Conservation (phyloP, 768 basidiomycete genomes). For the Leccinellum rugosiceps region DNA sequence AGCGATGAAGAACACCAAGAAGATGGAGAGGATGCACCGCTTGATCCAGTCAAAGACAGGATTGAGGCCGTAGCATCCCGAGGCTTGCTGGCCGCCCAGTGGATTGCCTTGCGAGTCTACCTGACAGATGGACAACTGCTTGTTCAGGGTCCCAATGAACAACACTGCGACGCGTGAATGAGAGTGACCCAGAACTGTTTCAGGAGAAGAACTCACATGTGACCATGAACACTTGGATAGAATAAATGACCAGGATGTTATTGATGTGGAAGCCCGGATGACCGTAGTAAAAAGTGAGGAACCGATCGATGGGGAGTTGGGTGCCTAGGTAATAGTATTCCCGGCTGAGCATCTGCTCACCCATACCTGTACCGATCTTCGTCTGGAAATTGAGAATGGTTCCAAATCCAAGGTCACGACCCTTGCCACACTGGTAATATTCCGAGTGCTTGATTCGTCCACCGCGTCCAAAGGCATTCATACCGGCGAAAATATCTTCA, state of each 20-base stretch:
- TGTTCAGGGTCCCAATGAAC: conserved; percentile 95
- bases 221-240: conserved; percentile 97
- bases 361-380: conserved; percentile 99
- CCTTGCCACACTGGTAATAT: conserved; percentile 99
- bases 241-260: conserved; percentile 98
- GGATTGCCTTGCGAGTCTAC: conserved; percentile 79
- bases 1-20: conserved; percentile 98
- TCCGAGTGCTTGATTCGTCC: conserved; percentile 99
- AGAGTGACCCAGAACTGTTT: neutral
- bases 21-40: conserved; percentile 94
- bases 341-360: conserved; percentile 98
- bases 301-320: conserved; percentile 95
- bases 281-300: conserved; percentile 99
- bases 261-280: conserved; percentile 99
- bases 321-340: conserved; percentile 99
- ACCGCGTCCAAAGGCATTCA: conserved; percentile 98
- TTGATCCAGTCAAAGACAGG: conserved; percentile 99
- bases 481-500: conserved; percentile 99
- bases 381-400: conserved; percentile 99
- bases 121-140: conserved; percentile 84
- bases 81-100: conserved; percentile 76
- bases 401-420: conserved; percentile 98
- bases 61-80: conserved; percentile 84
- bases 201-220: conserved; percentile 56
- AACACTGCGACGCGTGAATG: conserved; percentile 51